Evolutionary conservation across 2,329 filamentous ascomycete genomes (phyloP), one percentile per base, ranked within the genome.

Genomic region (Pseudogymnoascus sp.): DNA sequence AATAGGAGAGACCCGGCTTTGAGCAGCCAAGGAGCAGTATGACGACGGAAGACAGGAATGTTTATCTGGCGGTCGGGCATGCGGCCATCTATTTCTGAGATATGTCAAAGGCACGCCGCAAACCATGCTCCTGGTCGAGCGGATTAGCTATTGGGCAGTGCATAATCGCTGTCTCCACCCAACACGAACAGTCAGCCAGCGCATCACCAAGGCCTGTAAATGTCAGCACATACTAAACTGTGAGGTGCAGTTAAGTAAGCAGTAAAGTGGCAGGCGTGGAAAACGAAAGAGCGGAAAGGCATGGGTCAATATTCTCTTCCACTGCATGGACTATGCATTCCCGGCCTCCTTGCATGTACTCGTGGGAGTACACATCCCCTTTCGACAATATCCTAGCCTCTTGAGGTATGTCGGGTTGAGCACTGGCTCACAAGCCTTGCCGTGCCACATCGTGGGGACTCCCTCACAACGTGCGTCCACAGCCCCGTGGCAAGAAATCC

Each of bases 171-270:
- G 50, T 56, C 26, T 4, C 50, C 50, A 7, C 50, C 50, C 50
- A 33, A 56, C 50, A 56, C 50, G 50, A 56, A 56, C 50, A 56
- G 50, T 56, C 50, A 56, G 50, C 50, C 50, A 56, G 50, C 29
- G 10, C 50, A 33, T 33, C n/a, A 33, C 10, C 4, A 19, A 6
- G 10, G 29, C 26, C 29, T 31, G 50, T 19, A 56, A 56, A 26
- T 56, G 50, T 56, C 19, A 56, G 26, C 50, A 56, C 50, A 56
- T 56, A 56, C 50, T 56, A 56, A 56, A 33, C 11, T 56, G 29
- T 56, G 50, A 56, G 50, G 50, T 33, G 50, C 26, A 33, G 50
- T 56, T 56, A 19, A 56, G 50, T 56, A 31, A 56, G 50, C 50
- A 33, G n/a, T 33, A 56, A 33, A 56, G 10, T 19, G n/a, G 11